Conservation (phyloP, 192 early-diverging fungal species). For the Backusella westeae region DNA sequence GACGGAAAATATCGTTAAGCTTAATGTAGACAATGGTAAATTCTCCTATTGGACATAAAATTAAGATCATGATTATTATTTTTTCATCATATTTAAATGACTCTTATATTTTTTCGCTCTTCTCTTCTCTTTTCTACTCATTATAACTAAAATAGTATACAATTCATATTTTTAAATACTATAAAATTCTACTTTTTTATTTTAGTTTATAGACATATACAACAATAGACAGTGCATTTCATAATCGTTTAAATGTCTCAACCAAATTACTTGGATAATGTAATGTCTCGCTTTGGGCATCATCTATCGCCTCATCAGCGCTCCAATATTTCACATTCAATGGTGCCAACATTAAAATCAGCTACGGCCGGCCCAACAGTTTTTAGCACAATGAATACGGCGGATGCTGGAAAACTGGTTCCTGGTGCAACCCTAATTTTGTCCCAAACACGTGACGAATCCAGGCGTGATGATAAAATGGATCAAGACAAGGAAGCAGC, state of each 20-base stretch:
- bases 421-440: background rate
- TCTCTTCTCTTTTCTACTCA: background rate
- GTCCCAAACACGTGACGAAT: background rate
- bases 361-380: background rate
- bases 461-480: background rate
- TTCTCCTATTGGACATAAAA: constrained; percentile 1
- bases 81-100: background rate
- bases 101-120: background rate
- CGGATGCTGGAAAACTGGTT: background rate
- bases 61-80: background rate
- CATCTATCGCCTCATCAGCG: constrained; percentile 17
- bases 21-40: background rate
- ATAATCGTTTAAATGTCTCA: background rate
- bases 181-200: background rate
- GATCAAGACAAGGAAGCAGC: background rate
- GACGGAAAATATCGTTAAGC: background rate
- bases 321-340: constrained; percentile 12
- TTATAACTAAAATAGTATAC: background rate
- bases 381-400: background rate
- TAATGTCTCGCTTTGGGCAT: constrained; percentile 27
- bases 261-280: constrained; percentile 16
- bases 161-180: background rate
- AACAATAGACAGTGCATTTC: background rate
- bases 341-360: constrained; percentile 13
- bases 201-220: background rate